Conservation (phyloP, 306 rosid species). For the Vicia sativa region DNA sequence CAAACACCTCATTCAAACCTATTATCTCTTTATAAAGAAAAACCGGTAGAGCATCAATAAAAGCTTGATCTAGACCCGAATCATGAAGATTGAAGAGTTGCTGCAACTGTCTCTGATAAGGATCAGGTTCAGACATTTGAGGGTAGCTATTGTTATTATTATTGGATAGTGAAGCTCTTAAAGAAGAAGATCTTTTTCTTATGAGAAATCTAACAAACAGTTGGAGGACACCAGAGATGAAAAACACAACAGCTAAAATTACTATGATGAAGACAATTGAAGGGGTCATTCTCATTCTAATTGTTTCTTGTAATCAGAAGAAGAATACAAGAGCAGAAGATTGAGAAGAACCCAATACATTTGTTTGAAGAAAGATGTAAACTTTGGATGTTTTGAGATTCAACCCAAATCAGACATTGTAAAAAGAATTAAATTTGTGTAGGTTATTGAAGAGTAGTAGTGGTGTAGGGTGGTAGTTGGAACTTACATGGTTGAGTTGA, state of each 20-base stretch:
- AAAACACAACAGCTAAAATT: constrained; percentile 70
- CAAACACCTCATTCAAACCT: constrained; percentile 81
- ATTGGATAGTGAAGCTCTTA: constrained; percentile 60
- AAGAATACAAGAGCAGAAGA: constrained; percentile 9
- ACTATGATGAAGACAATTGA: constrained; percentile 70
- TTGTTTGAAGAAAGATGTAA: constrained; percentile 25
- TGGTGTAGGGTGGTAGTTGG: constrained; percentile 23
- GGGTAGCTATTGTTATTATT: constrained; percentile 51
- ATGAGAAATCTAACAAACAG: constrained; percentile 69
- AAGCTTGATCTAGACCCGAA: constrained; percentile 90
- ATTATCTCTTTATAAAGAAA: constrained; percentile 69
- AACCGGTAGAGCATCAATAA: constrained; percentile 88
- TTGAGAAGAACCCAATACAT: constrained; percentile 57
- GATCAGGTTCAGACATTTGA: constrained; percentile 65
- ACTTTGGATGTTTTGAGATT: constrained; percentile 45
- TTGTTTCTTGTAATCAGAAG: constrained; percentile 53
- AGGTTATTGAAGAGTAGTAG: constrained; percentile 14
- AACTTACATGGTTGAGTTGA: constrained; percentile 41
- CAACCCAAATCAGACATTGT: constrained; percentile 57
- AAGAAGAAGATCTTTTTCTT: constrained; percentile 60
- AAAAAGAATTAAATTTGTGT: constrained; percentile 40
- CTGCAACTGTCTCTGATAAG: constrained; percentile 81
- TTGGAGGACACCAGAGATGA: constrained; percentile 76
- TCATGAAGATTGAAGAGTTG: constrained; percentile 94
- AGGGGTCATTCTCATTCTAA: constrained; percentile 59